phyloP scores from a whole-genome alignment of 2,329 filamentous ascomycete genomes.

The Escovopsis sp. region DNA sequence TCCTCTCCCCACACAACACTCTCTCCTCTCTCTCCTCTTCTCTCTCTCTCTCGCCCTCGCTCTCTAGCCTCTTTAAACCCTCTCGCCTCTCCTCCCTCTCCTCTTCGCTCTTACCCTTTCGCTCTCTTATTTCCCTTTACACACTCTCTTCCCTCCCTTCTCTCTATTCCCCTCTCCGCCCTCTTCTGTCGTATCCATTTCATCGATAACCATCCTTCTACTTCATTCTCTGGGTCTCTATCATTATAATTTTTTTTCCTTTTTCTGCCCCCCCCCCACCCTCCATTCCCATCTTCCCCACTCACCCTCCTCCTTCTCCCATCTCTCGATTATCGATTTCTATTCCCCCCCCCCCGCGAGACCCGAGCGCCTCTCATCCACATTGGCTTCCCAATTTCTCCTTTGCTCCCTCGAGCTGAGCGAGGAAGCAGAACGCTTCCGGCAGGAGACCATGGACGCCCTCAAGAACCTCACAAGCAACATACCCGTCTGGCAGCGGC shows the following conservation, averaged over 20 bases:
- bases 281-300: neutral
- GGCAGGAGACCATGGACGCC: slow-evolving; percentile 36
- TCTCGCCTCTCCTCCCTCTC: neutral
- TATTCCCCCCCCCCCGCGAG: too few relatives aligned
- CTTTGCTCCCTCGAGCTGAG: neutral
- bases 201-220: too few relatives aligned
- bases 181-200: too few relatives aligned
- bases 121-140: too few relatives aligned
- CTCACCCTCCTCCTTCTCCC: neutral
- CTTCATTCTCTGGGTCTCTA: neutral
- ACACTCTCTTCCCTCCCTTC: neutral
- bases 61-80: neutral
- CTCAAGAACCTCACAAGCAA: slow-evolving; percentile 38
- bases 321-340: neutral
- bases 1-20: neutral
- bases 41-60: neutral
- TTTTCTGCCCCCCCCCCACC: neutral
- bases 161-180: neutral
- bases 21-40: neutral
- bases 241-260: neutral
- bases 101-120: neutral
- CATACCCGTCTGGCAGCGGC: slow-evolving; percentile 43
- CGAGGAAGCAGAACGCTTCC: slow-evolving; percentile 13
- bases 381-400: too few relatives aligned
- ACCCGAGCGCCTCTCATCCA: too few relatives aligned